Base-by-base conservation (phyloP, 2,329 filamentous ascomycete species). In the Xylariaceae sp. region DNA sequence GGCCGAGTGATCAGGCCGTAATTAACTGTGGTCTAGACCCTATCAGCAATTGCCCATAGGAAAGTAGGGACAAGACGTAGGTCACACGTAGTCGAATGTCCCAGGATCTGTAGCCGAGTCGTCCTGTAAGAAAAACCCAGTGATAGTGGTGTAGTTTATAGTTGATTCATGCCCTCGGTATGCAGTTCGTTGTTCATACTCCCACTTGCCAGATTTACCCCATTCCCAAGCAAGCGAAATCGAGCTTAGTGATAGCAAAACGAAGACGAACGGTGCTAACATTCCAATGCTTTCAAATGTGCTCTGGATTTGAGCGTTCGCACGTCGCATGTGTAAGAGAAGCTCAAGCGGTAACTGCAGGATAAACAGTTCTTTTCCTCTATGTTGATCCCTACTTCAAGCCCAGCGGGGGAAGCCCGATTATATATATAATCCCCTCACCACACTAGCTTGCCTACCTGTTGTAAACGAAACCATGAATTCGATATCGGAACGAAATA, bases 111-210 rank as follows among this genome's bases (percentile, higher is more conserved):
- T 88, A 3, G 73, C 64, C 0, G 75, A 64, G 18, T 86, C 78
- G 64, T 88, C 85, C 63, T 89, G 86, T 18, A 83, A 71, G 62
- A 89, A 89, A 68, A 84, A 83, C 0, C 83, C 85, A 0, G 75
- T 72, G 0, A 88, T 75, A 0, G 84, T 80, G 0, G 79, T 81
- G 66, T 86, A 88, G 53, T 81, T 79, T 65, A 86, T 78, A 50
- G 81, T 76, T 32, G 61, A 59, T 35, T 57, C 51, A 23, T 49
- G 39, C 40, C 57, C 50, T n/a, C 59, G 50, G n/a, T 51, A 4
- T 30, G 30, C 56, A 3, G 55, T 48, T 27, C 46, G 47, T 30
- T 51, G 52, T 21, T 49, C 59, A n/a, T 43, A 52, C 39, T 47
- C 43, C 55, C 61, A 60, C 42, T 60, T 59, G 16, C 55, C 60